Conservation (phyloP, 768 basidiomycete species). For the Roridomyces roridus region DNA sequence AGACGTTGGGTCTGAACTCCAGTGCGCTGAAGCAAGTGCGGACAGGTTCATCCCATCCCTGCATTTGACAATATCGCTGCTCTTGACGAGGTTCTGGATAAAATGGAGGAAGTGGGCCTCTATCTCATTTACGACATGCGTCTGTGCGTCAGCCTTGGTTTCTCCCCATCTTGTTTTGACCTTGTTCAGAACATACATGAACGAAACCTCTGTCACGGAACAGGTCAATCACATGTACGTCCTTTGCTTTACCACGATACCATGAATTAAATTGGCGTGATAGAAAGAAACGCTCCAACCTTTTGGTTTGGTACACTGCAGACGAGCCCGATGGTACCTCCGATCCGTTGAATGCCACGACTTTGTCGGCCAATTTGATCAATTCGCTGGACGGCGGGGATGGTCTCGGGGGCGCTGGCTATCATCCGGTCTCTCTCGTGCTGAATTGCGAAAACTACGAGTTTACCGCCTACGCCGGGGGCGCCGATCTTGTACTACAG, state of each 20-base stretch:
- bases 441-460: conserved; percentile 72
- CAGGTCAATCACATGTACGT: conserved; percentile 64
- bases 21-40: conserved; percentile 9
- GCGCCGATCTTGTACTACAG: conserved; percentile 75
- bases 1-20: conserved; percentile 27
- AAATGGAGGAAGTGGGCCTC: conserved; percentile 70
- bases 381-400: conserved; percentile 61
- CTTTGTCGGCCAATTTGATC: conserved; percentile 59
- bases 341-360: conserved; percentile 69
- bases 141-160: conserved; percentile 37
- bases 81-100: conserved; percentile 63
- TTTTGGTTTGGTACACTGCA: conserved; percentile 73
- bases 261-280: too few relatives aligned
- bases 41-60: conserved; percentile 74
- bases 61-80: conserved; percentile 64
- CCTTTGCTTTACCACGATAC: too few relatives aligned
- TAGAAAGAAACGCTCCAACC: conserved; percentile 64
- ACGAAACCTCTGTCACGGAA: conserved; percentile 62
- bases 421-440: conserved; percentile 71
- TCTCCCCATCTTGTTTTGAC: neutral
- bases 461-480: conserved; percentile 63
- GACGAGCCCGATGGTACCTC: conserved; percentile 68
- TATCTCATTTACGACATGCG: conserved; percentile 91
- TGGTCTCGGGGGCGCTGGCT: conserved; percentile 55
- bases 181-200: conserved; percentile 61